Conservation (phyloP, 345 rosid genomes). For the Populus tremula region DNA sequence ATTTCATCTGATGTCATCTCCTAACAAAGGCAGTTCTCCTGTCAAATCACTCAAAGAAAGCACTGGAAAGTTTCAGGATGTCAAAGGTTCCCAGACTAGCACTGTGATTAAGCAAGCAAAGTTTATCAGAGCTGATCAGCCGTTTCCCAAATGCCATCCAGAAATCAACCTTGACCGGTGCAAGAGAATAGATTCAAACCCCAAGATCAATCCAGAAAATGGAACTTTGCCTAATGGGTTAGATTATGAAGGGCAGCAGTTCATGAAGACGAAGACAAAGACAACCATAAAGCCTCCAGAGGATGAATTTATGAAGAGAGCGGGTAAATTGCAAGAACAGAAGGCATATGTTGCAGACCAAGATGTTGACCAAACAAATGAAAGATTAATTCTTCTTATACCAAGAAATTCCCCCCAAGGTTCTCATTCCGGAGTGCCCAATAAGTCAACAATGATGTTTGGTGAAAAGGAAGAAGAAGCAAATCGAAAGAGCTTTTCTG, state of each 20-base stretch:
- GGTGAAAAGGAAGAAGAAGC: constrained; percentile 33
- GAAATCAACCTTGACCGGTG: constrained; percentile 28
- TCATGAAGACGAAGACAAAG: constrained; percentile 26
- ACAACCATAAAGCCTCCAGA: constrained; percentile 25
- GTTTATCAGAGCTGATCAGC: constrained; percentile 24
- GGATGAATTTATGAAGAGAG: constrained; percentile 29
- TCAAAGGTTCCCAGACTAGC: constrained; percentile 12
- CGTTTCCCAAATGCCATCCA: constrained; percentile 16
- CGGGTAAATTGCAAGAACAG: constrained; percentile 29
- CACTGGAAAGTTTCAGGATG: constrained; percentile 29
- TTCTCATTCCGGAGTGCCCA: constrained; percentile 31
- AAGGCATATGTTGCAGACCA: constrained; percentile 24
- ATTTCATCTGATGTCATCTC: constrained; percentile 44
- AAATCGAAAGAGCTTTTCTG: constrained; percentile 38
- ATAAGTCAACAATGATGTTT: constrained; percentile 21
- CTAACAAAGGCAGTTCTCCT: constrained; percentile 28
- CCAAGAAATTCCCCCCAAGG: constrained; percentile 43
- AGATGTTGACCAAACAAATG: constrained; percentile 24
- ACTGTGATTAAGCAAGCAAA: constrained; percentile 16
- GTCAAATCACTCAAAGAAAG: constrained; percentile 30
- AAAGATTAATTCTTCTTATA: constrained; percentile 44
- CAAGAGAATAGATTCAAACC: constrained; percentile 33
- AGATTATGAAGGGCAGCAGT: constrained; percentile 31
- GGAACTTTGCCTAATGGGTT: constrained; percentile 26
- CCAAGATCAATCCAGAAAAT: constrained; percentile 16